These are phyloP conservation scores for Moricandia arvensis DNA, from an alignment of 345 rosid species.

Conservation along the genomic window DNA sequence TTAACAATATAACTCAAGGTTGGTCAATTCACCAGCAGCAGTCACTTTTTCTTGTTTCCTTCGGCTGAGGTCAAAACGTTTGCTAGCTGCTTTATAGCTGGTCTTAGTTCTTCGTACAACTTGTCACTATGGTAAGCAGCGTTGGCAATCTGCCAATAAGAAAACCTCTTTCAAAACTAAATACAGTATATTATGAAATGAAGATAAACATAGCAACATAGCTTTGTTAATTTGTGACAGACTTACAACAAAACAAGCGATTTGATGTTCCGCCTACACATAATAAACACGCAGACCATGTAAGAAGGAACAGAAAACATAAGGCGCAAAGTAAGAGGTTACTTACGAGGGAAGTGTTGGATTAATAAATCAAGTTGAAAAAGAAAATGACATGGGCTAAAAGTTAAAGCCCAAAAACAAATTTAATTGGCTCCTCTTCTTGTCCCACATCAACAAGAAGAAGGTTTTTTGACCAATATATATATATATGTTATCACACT, in stretches of 20 bases:
- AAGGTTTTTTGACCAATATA: too few relatives aligned
- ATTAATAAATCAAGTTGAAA: too few relatives aligned
- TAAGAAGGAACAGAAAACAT: slow-evolving; percentile 24
- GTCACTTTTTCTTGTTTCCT: slow-evolving; percentile 94
- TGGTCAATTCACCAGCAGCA: slow-evolving; percentile 94
- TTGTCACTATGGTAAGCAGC: slow-evolving; percentile 87
- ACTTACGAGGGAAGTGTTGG: slow-evolving; percentile 52
- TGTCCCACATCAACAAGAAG: too few relatives aligned
- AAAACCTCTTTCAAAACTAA: not conserved
- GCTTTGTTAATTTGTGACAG: not conserved
- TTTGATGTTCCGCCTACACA: slow-evolving; percentile 63
- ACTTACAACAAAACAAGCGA: slow-evolving; percentile 94
- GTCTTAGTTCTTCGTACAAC: slow-evolving; percentile 78
- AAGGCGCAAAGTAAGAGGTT: not conserved
- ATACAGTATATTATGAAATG: not conserved
- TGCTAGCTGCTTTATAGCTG: slow-evolving; percentile 78
- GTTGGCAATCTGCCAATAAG: slow-evolving; percentile 70
- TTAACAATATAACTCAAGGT: slow-evolving; percentile 47
- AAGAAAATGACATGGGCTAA: too few relatives aligned
- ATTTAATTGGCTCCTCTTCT: too few relatives aligned
- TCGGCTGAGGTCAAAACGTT: slow-evolving; percentile 70
- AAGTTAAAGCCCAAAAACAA: too few relatives aligned
- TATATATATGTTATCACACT: too few relatives aligned
- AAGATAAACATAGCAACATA: not conserved
- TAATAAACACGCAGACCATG: not conserved